Percentiles rank a stretch among this genome's conserved stretches.
phyloP scores from a whole-genome alignment of 225 moss, liverwort and hornwort species.

The Climacium dendroides region DNA sequence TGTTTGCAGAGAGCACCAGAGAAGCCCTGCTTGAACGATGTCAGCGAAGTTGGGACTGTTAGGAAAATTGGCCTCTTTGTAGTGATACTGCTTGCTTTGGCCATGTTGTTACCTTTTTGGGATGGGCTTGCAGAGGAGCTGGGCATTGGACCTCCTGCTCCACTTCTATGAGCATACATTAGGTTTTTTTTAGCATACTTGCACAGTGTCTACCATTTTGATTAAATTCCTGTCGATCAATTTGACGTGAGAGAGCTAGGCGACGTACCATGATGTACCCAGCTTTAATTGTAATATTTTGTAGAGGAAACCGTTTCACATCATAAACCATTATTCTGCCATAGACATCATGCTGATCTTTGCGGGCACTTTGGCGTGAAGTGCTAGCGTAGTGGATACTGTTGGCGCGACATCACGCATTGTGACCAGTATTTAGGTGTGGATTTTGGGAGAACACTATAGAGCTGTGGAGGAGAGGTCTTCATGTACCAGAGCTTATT shows the following conservation, averaged over 20 bases:
- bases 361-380: not conserved
- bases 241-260: constrained; percentile 16
- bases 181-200: not conserved
- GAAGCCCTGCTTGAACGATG: constrained; percentile 84
- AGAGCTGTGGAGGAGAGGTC: not conserved
- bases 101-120: constrained; percentile 78
- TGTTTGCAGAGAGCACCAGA: constrained; percentile 62
- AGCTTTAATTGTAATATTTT: constrained; percentile 17
- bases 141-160: constrained; percentile 61
- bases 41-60: constrained; percentile 63
- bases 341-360: not conserved
- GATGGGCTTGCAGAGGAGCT: constrained; percentile 93
- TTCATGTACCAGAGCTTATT: not conserved
- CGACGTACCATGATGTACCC: not conserved
- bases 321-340: not conserved
- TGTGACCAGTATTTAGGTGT: not conserved
- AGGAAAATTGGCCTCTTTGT: constrained; percentile 52
- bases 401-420: not conserved
- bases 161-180: constrained; percentile 11
- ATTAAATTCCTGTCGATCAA: constrained; percentile 6
- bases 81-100: constrained; percentile 53
- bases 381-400: not conserved
- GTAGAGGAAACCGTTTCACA: constrained; percentile 3
- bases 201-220: not conserved
- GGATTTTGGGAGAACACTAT: not conserved